Percentiles rank a stretch among this genome's conserved stretches.
Conservation (phyloP, 306 rosid species). For the Vigna mungo region DNA sequence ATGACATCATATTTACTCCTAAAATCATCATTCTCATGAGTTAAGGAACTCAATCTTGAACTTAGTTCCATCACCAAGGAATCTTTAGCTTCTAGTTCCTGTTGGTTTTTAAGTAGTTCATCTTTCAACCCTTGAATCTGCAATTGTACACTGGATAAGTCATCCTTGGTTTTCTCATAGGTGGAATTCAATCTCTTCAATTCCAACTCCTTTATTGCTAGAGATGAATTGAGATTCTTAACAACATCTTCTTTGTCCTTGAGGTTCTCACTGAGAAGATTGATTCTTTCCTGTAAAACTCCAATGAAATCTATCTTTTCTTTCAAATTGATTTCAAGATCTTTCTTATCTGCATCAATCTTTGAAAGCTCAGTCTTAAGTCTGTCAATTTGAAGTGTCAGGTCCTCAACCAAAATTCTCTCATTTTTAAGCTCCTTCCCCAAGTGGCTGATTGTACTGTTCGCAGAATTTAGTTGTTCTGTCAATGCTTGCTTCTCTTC, state of each 20-base stretch:
- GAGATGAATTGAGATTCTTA: conserved; percentile 65
- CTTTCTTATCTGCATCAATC: conserved; percentile 49
- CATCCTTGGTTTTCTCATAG: conserved; percentile 60
- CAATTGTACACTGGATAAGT: conserved; percentile 53
- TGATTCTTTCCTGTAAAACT: conserved; percentile 54
- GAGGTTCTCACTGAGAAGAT: conserved; percentile 61
- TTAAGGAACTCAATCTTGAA: conserved; percentile 56
- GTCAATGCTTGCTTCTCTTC: conserved; percentile 67
- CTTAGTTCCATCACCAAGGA: conserved; percentile 63
- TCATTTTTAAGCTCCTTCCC: conserved; percentile 70
- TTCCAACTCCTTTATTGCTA: conserved; percentile 73
- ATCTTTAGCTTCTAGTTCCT: conserved; percentile 64
- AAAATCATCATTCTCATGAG: conserved; percentile 52
- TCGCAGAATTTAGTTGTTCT: conserved; percentile 65
- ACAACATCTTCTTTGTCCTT: conserved; percentile 59
- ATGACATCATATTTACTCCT: conserved; percentile 54
- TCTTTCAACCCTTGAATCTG: conserved; percentile 68
- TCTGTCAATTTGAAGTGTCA: conserved; percentile 61
- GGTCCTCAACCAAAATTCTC: conserved; percentile 61
- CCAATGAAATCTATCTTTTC: conserved; percentile 43
- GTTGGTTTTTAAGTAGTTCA: conserved; percentile 57
- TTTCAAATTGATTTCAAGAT: conserved; percentile 50
- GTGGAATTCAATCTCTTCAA: conserved; percentile 62
- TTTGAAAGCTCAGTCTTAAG: conserved; percentile 48
- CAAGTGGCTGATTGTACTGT: conserved; percentile 56